Conservation (phyloP, 768 basidiomycete species). For the Cystoderma amianthinum region DNA sequence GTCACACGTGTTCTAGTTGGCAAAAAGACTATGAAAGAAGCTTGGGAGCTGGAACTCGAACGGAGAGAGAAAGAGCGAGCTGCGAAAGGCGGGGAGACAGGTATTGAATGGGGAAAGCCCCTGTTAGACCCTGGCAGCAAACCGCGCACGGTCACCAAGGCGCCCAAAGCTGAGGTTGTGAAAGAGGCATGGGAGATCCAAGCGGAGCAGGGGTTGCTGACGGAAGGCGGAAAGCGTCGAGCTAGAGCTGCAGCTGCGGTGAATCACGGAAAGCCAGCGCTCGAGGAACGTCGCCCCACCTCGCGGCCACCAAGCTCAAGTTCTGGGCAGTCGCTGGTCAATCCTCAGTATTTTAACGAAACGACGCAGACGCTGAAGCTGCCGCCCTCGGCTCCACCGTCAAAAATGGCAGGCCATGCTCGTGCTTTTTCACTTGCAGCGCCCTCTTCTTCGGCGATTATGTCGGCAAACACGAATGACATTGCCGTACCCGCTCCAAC, state of each 20-base stretch:
- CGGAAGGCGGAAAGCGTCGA: constrained; percentile 66
- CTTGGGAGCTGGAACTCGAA: constrained; percentile 78
- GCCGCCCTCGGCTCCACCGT: constrained; percentile 51
- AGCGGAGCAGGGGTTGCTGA: constrained; percentile 66
- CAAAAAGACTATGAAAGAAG: constrained; percentile 63
- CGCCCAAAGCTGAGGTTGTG: constrained; percentile 21
- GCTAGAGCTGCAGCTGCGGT: constrained; percentile 48
- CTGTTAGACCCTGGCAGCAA: not conserved
- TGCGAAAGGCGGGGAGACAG: constrained; percentile 15
- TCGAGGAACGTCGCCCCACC: constrained; percentile 7
- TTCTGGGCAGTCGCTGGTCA: constrained; percentile 33
- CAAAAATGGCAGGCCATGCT: constrained; percentile 42
- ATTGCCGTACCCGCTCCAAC: constrained; percentile 58
- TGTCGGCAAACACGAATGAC: constrained; percentile 4
- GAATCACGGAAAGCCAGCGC: constrained; percentile 16
- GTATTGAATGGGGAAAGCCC: too few species aligned
- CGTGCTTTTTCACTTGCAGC: constrained; percentile 56
- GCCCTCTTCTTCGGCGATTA: constrained; percentile 12
- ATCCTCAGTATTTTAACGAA: constrained; percentile 53
- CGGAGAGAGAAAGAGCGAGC: constrained; percentile 34
- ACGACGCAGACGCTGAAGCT: constrained; percentile 54
- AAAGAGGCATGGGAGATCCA: constrained; percentile 82
- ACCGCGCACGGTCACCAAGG: not conserved
- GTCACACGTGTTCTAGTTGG: constrained; percentile 55
- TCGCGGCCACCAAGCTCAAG: constrained; percentile 14